Conservation (phyloP, 1,284 basidiomycete species). For the Trametes sp. region DNA sequence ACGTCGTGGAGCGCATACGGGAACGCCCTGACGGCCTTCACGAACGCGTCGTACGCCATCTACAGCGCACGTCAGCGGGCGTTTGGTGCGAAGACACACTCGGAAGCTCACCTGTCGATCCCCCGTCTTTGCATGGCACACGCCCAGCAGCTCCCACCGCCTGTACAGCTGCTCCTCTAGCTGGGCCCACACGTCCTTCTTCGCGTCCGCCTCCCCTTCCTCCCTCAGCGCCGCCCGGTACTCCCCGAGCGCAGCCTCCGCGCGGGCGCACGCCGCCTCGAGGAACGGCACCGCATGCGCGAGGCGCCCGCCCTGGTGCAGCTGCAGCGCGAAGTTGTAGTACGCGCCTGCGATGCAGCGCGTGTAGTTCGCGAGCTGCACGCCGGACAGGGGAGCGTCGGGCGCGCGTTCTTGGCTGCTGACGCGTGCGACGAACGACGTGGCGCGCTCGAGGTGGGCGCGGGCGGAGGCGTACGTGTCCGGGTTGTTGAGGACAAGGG, state of each 20-base stretch:
- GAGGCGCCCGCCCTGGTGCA: constrained; percentile 68
- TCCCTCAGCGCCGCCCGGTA: constrained; percentile 14
- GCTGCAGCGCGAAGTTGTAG: constrained; percentile 66
- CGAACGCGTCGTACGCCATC: constrained; percentile 68
- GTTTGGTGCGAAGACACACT: not conserved
- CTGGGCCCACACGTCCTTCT: constrained; percentile 61
- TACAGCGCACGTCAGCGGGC: constrained; percentile 35
- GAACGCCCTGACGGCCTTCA: constrained; percentile 59
- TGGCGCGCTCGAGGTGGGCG: constrained; percentile 55
- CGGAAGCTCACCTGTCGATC: constrained; percentile 67
- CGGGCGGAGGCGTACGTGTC: constrained; percentile 60
- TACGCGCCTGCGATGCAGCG: constrained; percentile 75
- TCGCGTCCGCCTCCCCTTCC: constrained; percentile 39
- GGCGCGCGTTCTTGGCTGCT: not conserved
- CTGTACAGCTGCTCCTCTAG: constrained; percentile 70
- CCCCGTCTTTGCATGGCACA: constrained; percentile 76
- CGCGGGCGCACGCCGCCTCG: constrained; percentile 63
- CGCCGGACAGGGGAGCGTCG: not conserved
- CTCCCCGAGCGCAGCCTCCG: constrained; percentile 50
- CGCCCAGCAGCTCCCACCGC: constrained; percentile 81
- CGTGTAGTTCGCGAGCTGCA: constrained; percentile 54
- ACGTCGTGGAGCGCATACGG: constrained; percentile 55
- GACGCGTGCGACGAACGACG: constrained; percentile 14
- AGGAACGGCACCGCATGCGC: constrained; percentile 73
- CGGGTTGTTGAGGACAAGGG: constrained; percentile 53